Conservation (phyloP, 306 rosid species). For the Malus asiatica region DNA sequence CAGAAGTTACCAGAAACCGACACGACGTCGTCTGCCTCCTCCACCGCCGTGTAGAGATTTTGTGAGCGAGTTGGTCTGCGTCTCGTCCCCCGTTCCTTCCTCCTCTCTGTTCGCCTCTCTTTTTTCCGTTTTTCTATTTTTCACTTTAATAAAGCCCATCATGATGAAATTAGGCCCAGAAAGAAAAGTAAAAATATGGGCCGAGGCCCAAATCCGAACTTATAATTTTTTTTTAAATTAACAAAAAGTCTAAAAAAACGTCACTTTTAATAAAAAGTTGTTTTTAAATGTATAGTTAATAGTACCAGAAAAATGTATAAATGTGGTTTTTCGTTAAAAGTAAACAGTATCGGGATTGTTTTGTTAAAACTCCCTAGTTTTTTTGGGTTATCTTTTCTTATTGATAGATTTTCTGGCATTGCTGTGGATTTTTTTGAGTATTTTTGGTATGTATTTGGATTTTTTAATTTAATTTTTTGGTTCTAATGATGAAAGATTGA, state of each 20-base stretch:
- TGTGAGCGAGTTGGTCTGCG: background rate
- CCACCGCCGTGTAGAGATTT: background rate
- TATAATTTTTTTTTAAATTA: background rate
- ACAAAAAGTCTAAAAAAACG: too few species aligned
- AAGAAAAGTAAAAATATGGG: background rate
- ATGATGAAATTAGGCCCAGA: background rate
- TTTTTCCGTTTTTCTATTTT: background rate
- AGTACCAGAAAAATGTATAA: too few species aligned
- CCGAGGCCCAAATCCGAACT: background rate
- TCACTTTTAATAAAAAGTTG: too few species aligned
- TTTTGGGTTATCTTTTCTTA: background rate
- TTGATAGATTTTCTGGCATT: background rate
- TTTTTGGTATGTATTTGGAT: background rate
- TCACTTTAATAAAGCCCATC: background rate
- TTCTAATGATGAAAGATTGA: background rate
- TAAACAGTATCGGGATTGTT: too few species aligned
- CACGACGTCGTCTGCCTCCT: background rate
- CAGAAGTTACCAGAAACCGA: conserved; percentile 1
- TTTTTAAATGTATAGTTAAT: too few species aligned
- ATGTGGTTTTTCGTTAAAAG: too few species aligned
- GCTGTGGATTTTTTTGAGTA: background rate
- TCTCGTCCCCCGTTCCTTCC: background rate
- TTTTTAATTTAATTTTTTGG: background rate
- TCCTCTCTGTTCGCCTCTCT: background rate
- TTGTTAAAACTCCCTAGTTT: background rate